A percentile compares a stretch with the other conserved stretches of the same genome.
Conservation (phyloP, 805 yeast species). For the Suhomyces canberraensis region DNA sequence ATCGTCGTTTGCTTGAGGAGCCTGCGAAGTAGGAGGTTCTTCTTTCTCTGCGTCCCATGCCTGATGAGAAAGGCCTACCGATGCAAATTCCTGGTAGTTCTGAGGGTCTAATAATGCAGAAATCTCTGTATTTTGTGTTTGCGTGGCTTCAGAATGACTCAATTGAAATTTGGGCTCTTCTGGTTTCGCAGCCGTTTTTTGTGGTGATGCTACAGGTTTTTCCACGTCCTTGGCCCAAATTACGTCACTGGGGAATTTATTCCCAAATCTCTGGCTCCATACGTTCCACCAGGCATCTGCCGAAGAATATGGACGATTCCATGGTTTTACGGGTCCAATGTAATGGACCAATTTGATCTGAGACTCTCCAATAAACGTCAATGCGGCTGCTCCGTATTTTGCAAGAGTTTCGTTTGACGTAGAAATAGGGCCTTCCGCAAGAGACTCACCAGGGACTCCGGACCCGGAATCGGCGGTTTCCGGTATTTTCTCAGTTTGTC, state of each 20-base stretch:
- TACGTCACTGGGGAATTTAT: conserved; percentile 20
- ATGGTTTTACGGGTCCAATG: conserved; percentile 63
- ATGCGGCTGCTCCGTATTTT: conserved; percentile 20
- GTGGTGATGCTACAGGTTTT: background rate
- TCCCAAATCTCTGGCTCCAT: conserved; percentile 32
- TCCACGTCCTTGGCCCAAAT: background rate
- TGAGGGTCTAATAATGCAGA: conserved; percentile 27
- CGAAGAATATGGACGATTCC: conserved; percentile 32
- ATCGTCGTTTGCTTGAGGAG: conserved; percentile 1
- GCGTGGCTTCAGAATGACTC: background rate
- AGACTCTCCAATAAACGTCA: conserved; percentile 14
- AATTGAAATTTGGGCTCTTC: background rate
- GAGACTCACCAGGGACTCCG: background rate
- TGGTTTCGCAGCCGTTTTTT: background rate
- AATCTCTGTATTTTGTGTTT: background rate
- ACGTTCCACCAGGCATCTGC: conserved; percentile 38
- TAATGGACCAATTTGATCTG: conserved; percentile 58
- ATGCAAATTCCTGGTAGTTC: conserved; percentile 23
- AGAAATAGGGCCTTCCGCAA: background rate
- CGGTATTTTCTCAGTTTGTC: background rate
- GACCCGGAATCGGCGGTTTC: background rate
- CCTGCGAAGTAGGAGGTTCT: conserved; percentile 36
- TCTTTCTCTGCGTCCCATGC: conserved; percentile 46
- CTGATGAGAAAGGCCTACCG: conserved; percentile 14
- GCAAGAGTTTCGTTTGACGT: conserved; percentile 1